A percentile compares a stretch with the other conserved stretches of the same genome.
Conservation (phyloP, 169 alveolate genomes). For the Plasmodium coatneyi region DNA sequence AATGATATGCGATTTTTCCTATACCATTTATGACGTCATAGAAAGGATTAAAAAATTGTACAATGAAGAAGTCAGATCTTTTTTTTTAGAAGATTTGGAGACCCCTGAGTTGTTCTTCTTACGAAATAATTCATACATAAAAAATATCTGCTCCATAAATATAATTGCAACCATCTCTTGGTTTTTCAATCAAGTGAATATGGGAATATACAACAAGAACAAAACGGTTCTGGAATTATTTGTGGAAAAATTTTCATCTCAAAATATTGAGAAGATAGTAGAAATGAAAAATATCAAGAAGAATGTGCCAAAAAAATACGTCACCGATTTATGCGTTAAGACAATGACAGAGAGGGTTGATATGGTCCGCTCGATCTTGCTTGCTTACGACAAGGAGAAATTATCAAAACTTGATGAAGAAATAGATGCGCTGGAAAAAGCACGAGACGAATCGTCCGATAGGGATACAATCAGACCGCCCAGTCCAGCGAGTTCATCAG, state of each 20-base stretch:
- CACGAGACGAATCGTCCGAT: neutral
- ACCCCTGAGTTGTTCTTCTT: neutral
- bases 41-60: neutral
- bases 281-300: neutral
- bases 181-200: constrained; percentile 59
- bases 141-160: constrained; percentile 19
- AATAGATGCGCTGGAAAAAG: neutral
- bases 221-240: neutral
- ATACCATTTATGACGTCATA: neutral
- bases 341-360: neutral
- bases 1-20: neutral
- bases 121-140: neutral
- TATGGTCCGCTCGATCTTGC: neutral
- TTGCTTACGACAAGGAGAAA: neutral
- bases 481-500: neutral
- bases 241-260: constrained; percentile 20
- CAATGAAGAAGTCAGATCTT: neutral
- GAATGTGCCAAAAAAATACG: neutral
- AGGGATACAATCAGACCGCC: neutral
- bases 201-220: constrained; percentile 33
- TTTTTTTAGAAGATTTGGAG: neutral
- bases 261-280: constrained; percentile 14
- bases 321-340: neutral
- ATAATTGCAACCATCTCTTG: constrained; percentile 43
- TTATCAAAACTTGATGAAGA: neutral